These are phyloP conservation scores for Saccharum hybrid DNA, from an alignment of 202 grass and related monocot genomes.

Conservation along the genomic window DNA sequence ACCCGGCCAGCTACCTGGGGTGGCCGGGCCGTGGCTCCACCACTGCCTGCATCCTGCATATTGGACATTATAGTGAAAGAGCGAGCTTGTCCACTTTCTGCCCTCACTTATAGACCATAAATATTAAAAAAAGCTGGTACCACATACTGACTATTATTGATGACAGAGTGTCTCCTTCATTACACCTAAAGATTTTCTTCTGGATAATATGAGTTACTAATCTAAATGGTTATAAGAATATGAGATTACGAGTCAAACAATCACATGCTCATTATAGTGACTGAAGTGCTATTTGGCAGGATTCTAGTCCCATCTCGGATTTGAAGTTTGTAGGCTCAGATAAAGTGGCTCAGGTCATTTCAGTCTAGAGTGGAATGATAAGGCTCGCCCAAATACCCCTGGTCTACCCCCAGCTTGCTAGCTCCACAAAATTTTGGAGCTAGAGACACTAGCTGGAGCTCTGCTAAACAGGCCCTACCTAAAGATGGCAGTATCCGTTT, in stretches of 20 bases:
- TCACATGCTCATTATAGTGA: conserved; percentile 27
- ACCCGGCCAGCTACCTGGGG: neutral
- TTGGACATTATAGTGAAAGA: neutral
- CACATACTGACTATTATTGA: neutral
- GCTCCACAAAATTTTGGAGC: neutral
- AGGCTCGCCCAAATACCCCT: neutral
- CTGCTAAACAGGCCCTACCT: neutral
- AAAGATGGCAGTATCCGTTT: neutral
- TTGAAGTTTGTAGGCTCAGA: neutral
- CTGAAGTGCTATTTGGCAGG: neutral
- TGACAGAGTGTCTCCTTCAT: neutral
- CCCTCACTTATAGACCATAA: neutral
- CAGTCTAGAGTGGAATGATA: neutral
- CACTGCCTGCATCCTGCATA: neutral
- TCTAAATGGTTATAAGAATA: neutral
- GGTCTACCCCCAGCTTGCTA: neutral
- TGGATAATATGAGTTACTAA: neutral
- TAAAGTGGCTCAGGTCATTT: neutral
- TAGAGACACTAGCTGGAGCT: neutral
- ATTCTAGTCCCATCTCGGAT: neutral
- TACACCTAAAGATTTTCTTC: neutral
- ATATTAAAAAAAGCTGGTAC: neutral
- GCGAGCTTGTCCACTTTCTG: neutral
- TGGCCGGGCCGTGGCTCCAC: neutral
- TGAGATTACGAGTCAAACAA: neutral